phyloP scores from a whole-genome alignment of 1,284 basidiomycete genomes.

The Ceratobasidium sp. region DNA sequence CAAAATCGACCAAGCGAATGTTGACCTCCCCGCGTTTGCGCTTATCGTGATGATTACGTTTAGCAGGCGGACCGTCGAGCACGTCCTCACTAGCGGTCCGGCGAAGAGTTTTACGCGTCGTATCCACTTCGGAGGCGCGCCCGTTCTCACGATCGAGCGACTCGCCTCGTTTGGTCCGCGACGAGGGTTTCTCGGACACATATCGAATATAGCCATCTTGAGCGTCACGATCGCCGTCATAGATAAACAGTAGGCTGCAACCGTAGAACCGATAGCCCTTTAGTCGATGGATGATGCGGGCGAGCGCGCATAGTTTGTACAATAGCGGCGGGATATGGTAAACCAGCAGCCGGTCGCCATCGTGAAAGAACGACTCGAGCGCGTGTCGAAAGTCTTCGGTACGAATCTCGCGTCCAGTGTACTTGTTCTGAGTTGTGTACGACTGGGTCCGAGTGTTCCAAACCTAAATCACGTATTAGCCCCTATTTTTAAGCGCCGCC shows the following conservation, averaged over 20 bases:
- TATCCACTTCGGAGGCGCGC: slow-evolving; percentile 50
- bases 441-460: slow-evolving; percentile 88
- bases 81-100: slow-evolving; percentile 83
- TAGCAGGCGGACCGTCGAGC: slow-evolving; percentile 72
- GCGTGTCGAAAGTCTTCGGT: slow-evolving; percentile 88
- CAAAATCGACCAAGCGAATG: slow-evolving; percentile 98
- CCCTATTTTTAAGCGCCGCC: neutral
- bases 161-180: slow-evolving; percentile 81
- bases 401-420: slow-evolving; percentile 91
- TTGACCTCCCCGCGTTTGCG: slow-evolving; percentile 91
- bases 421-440: slow-evolving; percentile 97
- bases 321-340: slow-evolving; percentile 95
- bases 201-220: slow-evolving; percentile 80
- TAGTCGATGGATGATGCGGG: slow-evolving; percentile 88
- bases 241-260: slow-evolving; percentile 96
- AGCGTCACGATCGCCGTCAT: slow-evolving; percentile 92
- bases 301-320: slow-evolving; percentile 94
- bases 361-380: slow-evolving; percentile 86
- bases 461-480: slow-evolving; percentile 68
- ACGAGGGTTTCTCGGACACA: slow-evolving; percentile 75
- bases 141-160: slow-evolving; percentile 71
- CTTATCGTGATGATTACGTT: slow-evolving; percentile 65
- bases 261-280: slow-evolving; percentile 98
- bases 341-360: slow-evolving; percentile 86
- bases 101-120: slow-evolving; percentile 62